Percentiles rank a stretch among this genome's conserved stretches.
These are phyloP conservation scores for Leccinellum rugosiceps DNA, from an alignment of 768 basidiomycete genomes.

Conservation along the genomic window DNA sequence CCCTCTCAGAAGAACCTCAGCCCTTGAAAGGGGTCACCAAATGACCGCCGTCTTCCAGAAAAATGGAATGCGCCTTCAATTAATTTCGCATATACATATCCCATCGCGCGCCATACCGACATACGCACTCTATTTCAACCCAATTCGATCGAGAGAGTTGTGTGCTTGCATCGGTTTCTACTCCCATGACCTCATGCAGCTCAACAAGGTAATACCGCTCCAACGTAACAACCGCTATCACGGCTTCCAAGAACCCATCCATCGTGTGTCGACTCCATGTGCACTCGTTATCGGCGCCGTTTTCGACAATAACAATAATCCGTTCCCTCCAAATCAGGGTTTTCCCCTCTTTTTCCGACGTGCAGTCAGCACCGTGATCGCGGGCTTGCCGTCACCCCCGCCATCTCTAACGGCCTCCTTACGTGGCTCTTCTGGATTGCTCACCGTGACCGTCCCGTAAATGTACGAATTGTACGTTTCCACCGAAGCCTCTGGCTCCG, in stretches of 20 bases:
- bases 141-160: background rate
- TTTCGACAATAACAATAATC: slow-evolving; percentile 4
- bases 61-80: slow-evolving; percentile 14
- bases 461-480: slow-evolving; percentile 61
- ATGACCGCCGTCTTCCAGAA: slow-evolving; percentile 13
- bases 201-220: background rate
- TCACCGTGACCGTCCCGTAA: slow-evolving; percentile 54
- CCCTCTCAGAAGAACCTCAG: background rate
- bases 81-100: slow-evolving; percentile 8
- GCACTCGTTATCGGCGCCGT: background rate
- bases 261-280: slow-evolving; percentile 4
- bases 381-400: slow-evolving; percentile 10
- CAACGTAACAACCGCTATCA: slow-evolving; percentile 18
- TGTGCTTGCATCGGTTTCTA: background rate
- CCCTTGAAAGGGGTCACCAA: background rate
- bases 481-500: slow-evolving; percentile 58
- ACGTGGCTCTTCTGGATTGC: slow-evolving; percentile 40
- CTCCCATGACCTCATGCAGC: slow-evolving; percentile 4
- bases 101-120: background rate
- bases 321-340: slow-evolving; percentile 8
- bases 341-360: slow-evolving; percentile 51
- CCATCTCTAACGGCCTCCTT: slow-evolving; percentile 13
- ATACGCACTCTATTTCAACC: slow-evolving; percentile 7
- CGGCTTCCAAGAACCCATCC: no score
- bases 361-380: slow-evolving; percentile 58